Evolutionary conservation across 2,329 filamentous ascomycete species (phyloP).

Genomic region (Curvularia hawaiiensis): DNA sequence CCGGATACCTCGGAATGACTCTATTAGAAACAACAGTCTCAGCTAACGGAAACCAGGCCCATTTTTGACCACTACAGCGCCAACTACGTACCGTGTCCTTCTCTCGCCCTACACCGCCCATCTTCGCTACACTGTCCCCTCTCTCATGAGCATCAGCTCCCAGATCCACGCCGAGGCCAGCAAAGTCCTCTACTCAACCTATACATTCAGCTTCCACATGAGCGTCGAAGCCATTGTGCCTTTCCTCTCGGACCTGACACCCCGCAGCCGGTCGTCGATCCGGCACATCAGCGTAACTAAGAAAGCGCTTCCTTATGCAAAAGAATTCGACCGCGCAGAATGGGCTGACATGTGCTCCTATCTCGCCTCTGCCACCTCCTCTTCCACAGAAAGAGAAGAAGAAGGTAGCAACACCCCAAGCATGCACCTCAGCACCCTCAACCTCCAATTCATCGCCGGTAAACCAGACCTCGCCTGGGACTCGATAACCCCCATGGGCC

Average conservation of each 20-base stretch:
- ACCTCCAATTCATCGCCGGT: slow-evolving; percentile 62
- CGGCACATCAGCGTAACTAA: slow-evolving; percentile 61
- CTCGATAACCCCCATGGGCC: slow-evolving; percentile 42
- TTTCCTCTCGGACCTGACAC: slow-evolving; percentile 63
- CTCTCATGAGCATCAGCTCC: slow-evolving; percentile 34
- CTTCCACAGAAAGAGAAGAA: neutral
- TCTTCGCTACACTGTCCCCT: slow-evolving; percentile 51
- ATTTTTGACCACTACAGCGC: slow-evolving; percentile 50
- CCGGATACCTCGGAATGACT: neutral
- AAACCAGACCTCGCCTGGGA: slow-evolving; percentile 57
- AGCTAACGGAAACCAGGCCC: slow-evolving; percentile 41
- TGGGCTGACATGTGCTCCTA: slow-evolving; percentile 59
- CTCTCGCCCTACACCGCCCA: slow-evolving; percentile 51
- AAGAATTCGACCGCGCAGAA: slow-evolving; percentile 61
- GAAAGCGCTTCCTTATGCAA: slow-evolving; percentile 58
- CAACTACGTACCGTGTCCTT: slow-evolving; percentile 62
- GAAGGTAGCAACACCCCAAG: neutral
- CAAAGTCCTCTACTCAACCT: slow-evolving; percentile 60
- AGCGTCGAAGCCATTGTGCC: slow-evolving; percentile 65
- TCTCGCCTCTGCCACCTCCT: slow-evolving; percentile 32
- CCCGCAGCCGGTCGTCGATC: slow-evolving; percentile 54
- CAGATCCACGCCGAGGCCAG: slow-evolving; percentile 61
- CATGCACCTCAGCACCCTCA: slow-evolving; percentile 29
- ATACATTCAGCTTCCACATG: slow-evolving; percentile 64
- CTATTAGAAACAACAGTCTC: neutral